phyloP scores from a whole-genome alignment of 176 grass and related monocot genomes.

The Oryza australiensis region DNA sequence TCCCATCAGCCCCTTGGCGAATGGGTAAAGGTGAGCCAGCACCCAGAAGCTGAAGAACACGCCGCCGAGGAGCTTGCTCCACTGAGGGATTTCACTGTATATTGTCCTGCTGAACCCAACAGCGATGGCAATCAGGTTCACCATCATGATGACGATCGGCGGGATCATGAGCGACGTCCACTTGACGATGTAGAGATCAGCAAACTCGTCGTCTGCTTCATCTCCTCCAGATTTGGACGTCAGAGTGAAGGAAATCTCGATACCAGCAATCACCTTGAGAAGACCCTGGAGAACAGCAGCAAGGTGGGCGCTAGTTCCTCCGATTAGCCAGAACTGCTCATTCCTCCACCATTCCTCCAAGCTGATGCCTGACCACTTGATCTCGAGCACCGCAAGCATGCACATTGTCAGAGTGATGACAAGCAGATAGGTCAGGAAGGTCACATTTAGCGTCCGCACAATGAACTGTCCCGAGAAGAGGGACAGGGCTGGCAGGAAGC shows the following conservation, averaged over 20 bases:
- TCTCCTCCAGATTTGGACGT: conserved; percentile 87
- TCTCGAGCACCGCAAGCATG: conserved; percentile 77
- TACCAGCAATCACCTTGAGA: conserved; percentile 88
- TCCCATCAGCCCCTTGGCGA: conserved; percentile 93
- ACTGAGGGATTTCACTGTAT: conserved; percentile 84
- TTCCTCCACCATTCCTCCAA: conserved; percentile 99
- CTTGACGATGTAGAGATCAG: conserved; percentile 91
- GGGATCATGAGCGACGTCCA: conserved; percentile 96
- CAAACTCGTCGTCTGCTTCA: conserved; percentile 76
- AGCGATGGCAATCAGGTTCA: conserved; percentile 82
- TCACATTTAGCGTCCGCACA: conserved; percentile 62
- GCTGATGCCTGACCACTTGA: conserved; percentile 91
- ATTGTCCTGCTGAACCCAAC: conserved; percentile 85
- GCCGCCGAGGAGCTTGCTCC: conserved; percentile 87
- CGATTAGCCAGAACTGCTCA: conserved; percentile 98
- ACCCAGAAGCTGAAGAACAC: conserved; percentile 99
- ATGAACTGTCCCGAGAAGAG: conserved; percentile 98
- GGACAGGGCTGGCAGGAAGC: conserved; percentile 94
- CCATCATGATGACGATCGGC: conserved; percentile 98
- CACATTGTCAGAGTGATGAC: conserved; percentile 67
- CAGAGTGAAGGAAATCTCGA: conserved; percentile 97
- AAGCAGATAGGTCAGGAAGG: conserved; percentile 89
- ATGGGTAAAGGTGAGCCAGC: conserved; percentile 87
- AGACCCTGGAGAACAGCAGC: conserved; percentile 91
- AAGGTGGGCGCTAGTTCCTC: conserved; percentile 87